Conservation (phyloP, 331 rosid species). For the Malus hybrid region DNA sequence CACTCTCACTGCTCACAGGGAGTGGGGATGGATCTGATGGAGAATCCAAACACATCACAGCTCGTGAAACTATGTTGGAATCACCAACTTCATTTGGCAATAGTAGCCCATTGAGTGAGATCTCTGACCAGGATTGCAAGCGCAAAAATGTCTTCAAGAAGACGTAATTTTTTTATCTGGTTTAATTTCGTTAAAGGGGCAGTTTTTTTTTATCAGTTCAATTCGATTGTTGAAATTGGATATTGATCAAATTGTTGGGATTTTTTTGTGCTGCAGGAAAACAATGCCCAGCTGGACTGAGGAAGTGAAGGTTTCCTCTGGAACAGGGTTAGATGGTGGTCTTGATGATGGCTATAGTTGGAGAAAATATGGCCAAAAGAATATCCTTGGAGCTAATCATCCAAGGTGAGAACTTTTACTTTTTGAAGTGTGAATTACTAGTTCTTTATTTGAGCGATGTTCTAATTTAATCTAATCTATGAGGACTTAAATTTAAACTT, state of each 20-base stretch:
- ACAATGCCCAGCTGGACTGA: conserved; percentile 44
- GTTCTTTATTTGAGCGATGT: too few relatives aligned
- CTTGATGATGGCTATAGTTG: conserved; percentile 61
- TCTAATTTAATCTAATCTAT: too few relatives aligned
- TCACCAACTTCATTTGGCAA: conserved; percentile 30
- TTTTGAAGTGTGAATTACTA: too few relatives aligned
- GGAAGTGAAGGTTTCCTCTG: conserved; percentile 45
- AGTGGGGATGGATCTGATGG: conserved; percentile 2
- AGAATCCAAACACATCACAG: conserved; percentile 12
- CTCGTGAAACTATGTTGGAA: conserved; percentile 9
- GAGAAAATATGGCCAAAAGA: conserved; percentile 96
- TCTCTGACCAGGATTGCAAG: conserved; percentile 28
- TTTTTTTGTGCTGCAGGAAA: conserved; percentile 43
- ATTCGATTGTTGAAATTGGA: not conserved
- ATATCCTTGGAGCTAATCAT: conserved; percentile 67
- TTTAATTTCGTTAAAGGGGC: not conserved
- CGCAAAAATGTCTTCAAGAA: conserved; percentile 49
- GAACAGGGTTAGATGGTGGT: conserved; percentile 38
- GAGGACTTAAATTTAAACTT: too few relatives aligned
- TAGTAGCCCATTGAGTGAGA: conserved; percentile 37
- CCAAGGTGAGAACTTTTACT: conserved; percentile 49
- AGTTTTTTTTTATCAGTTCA: not conserved
- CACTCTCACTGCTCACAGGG: conserved; percentile 26
- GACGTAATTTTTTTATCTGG: conserved; percentile 35
- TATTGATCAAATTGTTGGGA: not conserved